These are phyloP conservation scores for Podospora pseudoanserina DNA, from an alignment of 495 filamentous ascomycete genomes.

Conservation along the genomic window DNA sequence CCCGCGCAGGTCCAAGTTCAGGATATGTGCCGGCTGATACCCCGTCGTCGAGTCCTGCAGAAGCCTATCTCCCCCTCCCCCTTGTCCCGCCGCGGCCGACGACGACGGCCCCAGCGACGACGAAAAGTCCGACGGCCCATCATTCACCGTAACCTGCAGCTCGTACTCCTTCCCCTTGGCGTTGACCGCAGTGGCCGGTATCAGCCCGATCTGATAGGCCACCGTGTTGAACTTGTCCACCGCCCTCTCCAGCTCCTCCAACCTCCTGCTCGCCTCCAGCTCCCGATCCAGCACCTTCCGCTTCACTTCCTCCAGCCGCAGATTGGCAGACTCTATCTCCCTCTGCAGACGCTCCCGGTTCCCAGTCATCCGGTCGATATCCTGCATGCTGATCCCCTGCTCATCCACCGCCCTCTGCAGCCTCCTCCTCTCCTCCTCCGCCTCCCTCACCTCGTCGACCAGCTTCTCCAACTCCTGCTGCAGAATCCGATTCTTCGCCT, in stretches of 20 bases:
- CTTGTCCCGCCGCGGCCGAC: slow-evolving; percentile 22
- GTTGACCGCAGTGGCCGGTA: slow-evolving; percentile 77
- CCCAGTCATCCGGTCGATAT: slow-evolving; percentile 97
- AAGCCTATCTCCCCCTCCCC: slow-evolving; percentile 56
- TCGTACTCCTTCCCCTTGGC: slow-evolving; percentile 83
- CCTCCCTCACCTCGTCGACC: slow-evolving; percentile 68
- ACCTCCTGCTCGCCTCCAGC: slow-evolving; percentile 69
- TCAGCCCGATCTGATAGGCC: slow-evolving; percentile 87
- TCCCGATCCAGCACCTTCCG: slow-evolving; percentile 79
- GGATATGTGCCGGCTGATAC: slow-evolving; percentile 81
- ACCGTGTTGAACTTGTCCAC: slow-evolving; percentile 89
- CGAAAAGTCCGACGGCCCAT: slow-evolving; percentile 63
- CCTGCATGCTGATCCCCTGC: slow-evolving; percentile 89
- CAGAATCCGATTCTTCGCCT: slow-evolving; percentile 67
- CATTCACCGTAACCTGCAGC: slow-evolving; percentile 63
- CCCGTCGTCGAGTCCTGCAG: slow-evolving; percentile 76
- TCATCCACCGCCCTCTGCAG: slow-evolving; percentile 83
- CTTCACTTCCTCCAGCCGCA: slow-evolving; percentile 77
- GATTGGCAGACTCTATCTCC: slow-evolving; percentile 68
- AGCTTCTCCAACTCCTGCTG: slow-evolving; percentile 77
- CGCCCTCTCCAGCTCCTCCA: slow-evolving; percentile 83
- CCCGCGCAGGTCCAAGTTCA: slow-evolving; percentile 81
- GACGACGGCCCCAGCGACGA: slow-evolving; percentile 63
- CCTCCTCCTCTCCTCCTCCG: slow-evolving; percentile 72
- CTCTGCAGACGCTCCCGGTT: slow-evolving; percentile 89